Evolutionary conservation across 495 filamentous ascomycete genomes (phyloP).

Genomic region (Penicillium alfredii): DNA sequence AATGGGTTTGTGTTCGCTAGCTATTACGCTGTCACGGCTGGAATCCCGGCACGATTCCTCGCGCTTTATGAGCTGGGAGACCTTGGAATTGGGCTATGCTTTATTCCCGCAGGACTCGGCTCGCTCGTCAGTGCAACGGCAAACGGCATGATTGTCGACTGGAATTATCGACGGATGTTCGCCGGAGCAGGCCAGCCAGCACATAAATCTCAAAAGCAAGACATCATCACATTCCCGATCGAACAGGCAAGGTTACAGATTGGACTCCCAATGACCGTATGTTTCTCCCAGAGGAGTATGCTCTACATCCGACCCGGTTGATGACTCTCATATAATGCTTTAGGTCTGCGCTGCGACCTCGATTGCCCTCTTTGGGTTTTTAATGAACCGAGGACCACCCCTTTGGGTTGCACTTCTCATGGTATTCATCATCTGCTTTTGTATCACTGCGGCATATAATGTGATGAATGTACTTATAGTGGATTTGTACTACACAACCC

Average conservation of each 20-base stretch:
- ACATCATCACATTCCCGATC: constrained; percentile 36
- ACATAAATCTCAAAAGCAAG: constrained; percentile 36
- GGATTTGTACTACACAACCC: constrained; percentile 54
- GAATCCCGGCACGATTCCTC: constrained; percentile 25
- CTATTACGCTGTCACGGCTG: constrained; percentile 33
- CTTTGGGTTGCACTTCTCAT: constrained; percentile 46
- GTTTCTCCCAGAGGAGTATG: neutral
- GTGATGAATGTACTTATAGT: constrained; percentile 40
- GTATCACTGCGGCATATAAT: constrained; percentile 50
- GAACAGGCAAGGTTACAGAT: constrained; percentile 40
- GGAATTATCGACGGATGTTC: constrained; percentile 39
- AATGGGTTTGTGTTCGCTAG: constrained; percentile 34
- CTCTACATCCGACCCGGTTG: neutral
- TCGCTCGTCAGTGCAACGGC: constrained; percentile 68
- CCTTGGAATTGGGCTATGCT: constrained; percentile 32
- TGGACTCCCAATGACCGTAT: constrained; percentile 29
- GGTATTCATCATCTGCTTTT: constrained; percentile 48
- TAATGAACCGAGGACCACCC: constrained; percentile 20
- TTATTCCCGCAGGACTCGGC: constrained; percentile 38
- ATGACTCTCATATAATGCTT: neutral
- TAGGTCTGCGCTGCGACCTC: constrained; percentile 15
- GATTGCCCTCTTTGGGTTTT: constrained; percentile 13
- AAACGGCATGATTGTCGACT: constrained; percentile 63
- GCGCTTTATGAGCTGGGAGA: constrained; percentile 27
- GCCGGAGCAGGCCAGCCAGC: constrained; percentile 25